Conservation (phyloP, 192 early-diverging fungal genomes). For the Coemansia asiatica region DNA sequence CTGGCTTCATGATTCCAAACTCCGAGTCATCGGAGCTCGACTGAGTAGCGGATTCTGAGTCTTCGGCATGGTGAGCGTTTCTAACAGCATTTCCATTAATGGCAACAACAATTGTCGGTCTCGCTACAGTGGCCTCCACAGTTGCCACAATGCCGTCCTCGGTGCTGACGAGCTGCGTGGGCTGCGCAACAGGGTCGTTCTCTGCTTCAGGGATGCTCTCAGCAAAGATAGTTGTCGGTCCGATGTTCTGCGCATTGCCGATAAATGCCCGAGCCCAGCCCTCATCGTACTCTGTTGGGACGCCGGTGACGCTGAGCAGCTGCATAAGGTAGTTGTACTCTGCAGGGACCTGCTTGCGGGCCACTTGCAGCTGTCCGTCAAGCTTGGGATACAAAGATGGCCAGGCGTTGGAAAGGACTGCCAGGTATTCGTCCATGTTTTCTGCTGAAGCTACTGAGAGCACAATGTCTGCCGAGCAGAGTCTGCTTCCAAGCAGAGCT, state of each 20-base stretch:
- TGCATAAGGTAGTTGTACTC: constrained; percentile 35
- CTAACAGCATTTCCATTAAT: constrained; percentile 37
- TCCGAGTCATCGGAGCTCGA: background rate
- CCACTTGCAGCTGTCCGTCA: constrained; percentile 18
- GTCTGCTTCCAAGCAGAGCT: background rate
- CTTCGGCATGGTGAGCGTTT: constrained; percentile 11
- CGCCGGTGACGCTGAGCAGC: constrained; percentile 25
- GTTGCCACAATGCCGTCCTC: constrained; percentile 29
- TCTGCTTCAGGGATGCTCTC: constrained; percentile 25
- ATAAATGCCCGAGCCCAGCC: constrained; percentile 37
- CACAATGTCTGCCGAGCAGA: constrained; percentile 35
- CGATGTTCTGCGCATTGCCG: constrained; percentile 22
- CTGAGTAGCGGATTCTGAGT: background rate
- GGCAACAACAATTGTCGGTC: constrained; percentile 40
- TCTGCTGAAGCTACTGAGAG: constrained; percentile 31
- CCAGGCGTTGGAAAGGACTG: constrained; percentile 42
- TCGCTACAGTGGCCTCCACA: constrained; percentile 9
- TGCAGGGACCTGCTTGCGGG: constrained; percentile 32
- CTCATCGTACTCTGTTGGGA: constrained; percentile 27
- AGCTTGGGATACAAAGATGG: constrained; percentile 34
- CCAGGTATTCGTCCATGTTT: constrained; percentile 29
- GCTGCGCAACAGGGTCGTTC: constrained; percentile 17
- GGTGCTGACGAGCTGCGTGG: constrained; percentile 22
- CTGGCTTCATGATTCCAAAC: background rate
- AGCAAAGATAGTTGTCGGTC: constrained; percentile 40